Evolutionary conservation across 2,329 filamentous ascomycete genomes (phyloP).

Genomic region (Alternaria angustiovoidea): DNA sequence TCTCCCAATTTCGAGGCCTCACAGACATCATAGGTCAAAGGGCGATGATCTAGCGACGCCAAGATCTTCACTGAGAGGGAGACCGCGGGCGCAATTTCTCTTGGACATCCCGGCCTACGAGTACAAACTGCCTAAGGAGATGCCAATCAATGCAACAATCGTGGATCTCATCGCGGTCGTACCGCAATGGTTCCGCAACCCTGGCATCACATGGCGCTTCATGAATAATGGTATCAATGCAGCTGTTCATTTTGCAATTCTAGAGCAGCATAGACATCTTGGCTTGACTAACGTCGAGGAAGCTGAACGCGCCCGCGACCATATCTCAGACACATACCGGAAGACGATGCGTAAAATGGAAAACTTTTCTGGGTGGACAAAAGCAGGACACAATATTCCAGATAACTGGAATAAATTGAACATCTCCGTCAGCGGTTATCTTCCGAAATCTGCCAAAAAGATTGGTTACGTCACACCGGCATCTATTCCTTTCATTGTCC

Average conservation of each 20-base stretch:
- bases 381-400: slow-evolving; percentile 11
- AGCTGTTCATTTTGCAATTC: slow-evolving; percentile 23
- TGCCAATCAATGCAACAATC: slow-evolving; percentile 25
- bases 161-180: slow-evolving; percentile 27
- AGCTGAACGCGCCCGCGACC: slow-evolving; percentile 15
- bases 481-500: slow-evolving; percentile 26
- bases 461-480: neutral
- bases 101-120: slow-evolving; percentile 15
- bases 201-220: slow-evolving; percentile 16
- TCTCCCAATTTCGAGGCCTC: neutral
- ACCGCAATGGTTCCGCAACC: slow-evolving; percentile 28
- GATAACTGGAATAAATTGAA: slow-evolving; percentile 11
- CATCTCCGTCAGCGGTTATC: slow-evolving; percentile 14
- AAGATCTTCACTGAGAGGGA: neutral
- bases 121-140: slow-evolving; percentile 11
- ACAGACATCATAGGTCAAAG: neutral
- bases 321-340: slow-evolving; percentile 26
- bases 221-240: slow-evolving; percentile 26
- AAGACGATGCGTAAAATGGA: slow-evolving; percentile 22
- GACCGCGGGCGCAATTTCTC: slow-evolving; percentile 6
- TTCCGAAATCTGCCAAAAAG: slow-evolving; percentile 9
- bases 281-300: slow-evolving; percentile 4
- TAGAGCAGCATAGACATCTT: slow-evolving; percentile 22
- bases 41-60: neutral
- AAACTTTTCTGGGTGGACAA: slow-evolving; percentile 16